Conservation (phyloP, 768 basidiomycete species). For the Collybiopsis confluens region DNA sequence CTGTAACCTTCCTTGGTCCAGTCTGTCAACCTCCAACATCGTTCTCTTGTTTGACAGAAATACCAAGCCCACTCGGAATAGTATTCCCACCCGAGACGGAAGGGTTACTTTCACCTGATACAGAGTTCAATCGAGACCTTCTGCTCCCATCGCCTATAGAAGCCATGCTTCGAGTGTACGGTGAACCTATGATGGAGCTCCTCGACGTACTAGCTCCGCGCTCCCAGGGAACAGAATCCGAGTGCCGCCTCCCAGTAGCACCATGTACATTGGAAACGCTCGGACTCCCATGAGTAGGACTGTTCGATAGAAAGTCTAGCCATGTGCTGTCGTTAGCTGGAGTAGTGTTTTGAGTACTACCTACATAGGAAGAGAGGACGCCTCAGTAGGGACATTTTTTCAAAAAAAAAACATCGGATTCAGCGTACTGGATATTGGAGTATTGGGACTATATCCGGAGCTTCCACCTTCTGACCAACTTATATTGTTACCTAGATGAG, state of each 20-base stretch:
- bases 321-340: slow-evolving; percentile 18
- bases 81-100: slow-evolving; percentile 7
- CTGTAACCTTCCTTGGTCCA: no score
- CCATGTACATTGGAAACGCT: slow-evolving; percentile 3
- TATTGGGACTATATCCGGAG: neutral
- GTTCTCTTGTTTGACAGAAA: slow-evolving; percentile 6
- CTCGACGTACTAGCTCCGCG: slow-evolving; percentile 8
- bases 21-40: neutral
- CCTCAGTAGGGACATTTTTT: neutral
- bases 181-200: neutral
- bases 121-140: slow-evolving; percentile 3
- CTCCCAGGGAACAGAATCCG: slow-evolving; percentile 26
- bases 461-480: slow-evolving; percentile 1
- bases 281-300: slow-evolving; percentile 6
- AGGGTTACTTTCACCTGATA: slow-evolving; percentile 2
- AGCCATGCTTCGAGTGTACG: slow-evolving; percentile 5
- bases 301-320: slow-evolving; percentile 27
- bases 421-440: neutral
- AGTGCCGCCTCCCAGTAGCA: slow-evolving; percentile 7
- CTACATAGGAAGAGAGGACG: slow-evolving; percentile 7
- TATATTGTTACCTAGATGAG: neutral
- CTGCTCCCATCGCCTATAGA: neutral
- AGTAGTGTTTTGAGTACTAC: slow-evolving; percentile 2
- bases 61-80: neutral
- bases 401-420: neutral